phyloP scores from a whole-genome alignment of 495 filamentous ascomycete genomes.

The Amorphotheca resinae region DNA sequence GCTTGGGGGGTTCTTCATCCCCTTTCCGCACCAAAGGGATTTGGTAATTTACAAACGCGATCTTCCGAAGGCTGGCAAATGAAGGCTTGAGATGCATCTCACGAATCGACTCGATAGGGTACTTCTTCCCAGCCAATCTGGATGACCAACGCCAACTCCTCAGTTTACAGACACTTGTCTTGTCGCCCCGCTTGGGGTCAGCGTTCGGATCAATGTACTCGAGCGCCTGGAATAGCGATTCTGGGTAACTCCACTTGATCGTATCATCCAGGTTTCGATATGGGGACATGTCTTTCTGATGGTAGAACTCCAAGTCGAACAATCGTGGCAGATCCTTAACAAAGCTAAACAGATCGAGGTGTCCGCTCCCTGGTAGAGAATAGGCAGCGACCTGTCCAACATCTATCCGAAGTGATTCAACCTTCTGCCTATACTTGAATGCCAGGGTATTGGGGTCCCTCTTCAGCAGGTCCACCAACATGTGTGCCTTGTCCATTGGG shows the following conservation, averaged over 20 bases:
- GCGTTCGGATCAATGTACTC: constrained; percentile 21
- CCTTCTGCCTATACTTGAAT: constrained; percentile 50
- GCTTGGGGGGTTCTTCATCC: constrained; percentile 19
- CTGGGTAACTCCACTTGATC: constrained; percentile 52
- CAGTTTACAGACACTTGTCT: constrained; percentile 29
- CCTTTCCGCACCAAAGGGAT: constrained; percentile 28
- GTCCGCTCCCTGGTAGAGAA: constrained; percentile 22
- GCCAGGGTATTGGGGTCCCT: constrained; percentile 28
- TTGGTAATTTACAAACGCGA: constrained; percentile 55
- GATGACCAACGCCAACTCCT: constrained; percentile 70
- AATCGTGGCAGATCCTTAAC: constrained; percentile 35
- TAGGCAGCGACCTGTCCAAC: constrained; percentile 30
- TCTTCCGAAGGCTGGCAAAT: constrained; percentile 45
- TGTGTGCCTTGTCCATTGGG: constrained; percentile 35
- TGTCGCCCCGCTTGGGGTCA: constrained; percentile 13
- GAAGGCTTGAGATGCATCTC: constrained; percentile 40
- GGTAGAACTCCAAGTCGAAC: constrained; percentile 40
- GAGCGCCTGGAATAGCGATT: constrained; percentile 44
- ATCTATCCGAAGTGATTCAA: constrained; percentile 57
- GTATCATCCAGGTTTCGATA: constrained; percentile 34
- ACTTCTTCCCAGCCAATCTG: constrained; percentile 40
- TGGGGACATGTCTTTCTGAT: constrained; percentile 40
- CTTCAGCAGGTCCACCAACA: constrained; percentile 24
- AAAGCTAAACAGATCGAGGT: constrained; percentile 30
- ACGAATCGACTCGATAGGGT: constrained; percentile 37